Conservation (phyloP, 1,284 basidiomycete genomes). For the Microbotryum silenes-acaulis region DNA sequence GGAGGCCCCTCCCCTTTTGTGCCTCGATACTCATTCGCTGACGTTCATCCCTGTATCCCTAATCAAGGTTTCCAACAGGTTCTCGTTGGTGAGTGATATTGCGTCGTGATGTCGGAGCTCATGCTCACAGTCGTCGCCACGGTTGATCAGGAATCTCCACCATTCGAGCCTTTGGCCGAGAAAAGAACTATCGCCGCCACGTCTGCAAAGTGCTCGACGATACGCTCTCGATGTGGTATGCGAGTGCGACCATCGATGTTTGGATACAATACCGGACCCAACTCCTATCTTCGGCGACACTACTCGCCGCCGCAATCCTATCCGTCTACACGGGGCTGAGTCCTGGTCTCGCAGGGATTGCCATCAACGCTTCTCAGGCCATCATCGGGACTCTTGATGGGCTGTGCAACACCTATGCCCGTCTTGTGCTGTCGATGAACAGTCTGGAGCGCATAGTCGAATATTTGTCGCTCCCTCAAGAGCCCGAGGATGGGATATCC, state of each 20-base stretch:
- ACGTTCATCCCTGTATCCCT: too few relatives aligned
- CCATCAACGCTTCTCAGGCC: constrained; percentile 56
- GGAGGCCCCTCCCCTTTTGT: too few relatives aligned
- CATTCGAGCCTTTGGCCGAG: constrained; percentile 36
- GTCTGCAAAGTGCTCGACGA: constrained; percentile 23
- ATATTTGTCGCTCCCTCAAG: constrained; percentile 78
- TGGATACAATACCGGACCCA: constrained; percentile 29
- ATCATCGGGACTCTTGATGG: constrained; percentile 36
- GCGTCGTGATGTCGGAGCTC: too few relatives aligned
- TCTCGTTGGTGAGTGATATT: neutral
- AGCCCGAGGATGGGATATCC: constrained; percentile 45
- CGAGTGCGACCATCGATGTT: constrained; percentile 38
- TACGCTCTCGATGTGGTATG: constrained; percentile 35
- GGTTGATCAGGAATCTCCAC: constrained; percentile 35
- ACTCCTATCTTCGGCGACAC: constrained; percentile 19
- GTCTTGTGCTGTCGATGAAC: constrained; percentile 47
- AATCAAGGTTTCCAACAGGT: constrained; percentile 9
- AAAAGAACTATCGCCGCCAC: constrained; percentile 26
- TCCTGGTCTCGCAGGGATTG: constrained; percentile 72
- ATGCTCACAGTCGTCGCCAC: constrained; percentile 30
- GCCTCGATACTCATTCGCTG: too few relatives aligned
- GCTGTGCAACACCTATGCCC: constrained; percentile 23
- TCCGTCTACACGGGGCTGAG: constrained; percentile 59
- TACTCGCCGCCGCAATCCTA: constrained; percentile 46
- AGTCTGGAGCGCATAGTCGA: constrained; percentile 80